Base-by-base conservation (phyloP, 805 yeast genomes). In the Saccharomycopsis selenospora region DNA sequence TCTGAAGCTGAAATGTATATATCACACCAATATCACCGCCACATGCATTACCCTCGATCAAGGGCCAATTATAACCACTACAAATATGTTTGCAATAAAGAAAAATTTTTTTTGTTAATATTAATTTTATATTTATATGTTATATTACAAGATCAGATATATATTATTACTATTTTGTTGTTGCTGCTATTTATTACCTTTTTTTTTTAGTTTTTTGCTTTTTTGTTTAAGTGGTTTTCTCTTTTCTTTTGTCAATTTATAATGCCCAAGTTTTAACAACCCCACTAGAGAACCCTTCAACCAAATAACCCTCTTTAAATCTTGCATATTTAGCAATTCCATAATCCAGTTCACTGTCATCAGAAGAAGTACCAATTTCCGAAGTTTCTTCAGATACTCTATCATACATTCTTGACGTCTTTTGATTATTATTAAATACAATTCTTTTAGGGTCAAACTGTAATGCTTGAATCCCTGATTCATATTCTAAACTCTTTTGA, bases 201-300 rank as follows among this genome's bases (percentile, higher is more conserved):
- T n/a, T n/a, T n/a, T n/a, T n/a, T n/a, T n/a, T n/a, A n/a, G 29
- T 24, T 18, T 29, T 26, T 33, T 26, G 11, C n/a, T 7, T 17
- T 33, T 8, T n/a, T n/a, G n/a, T n/a, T n/a, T n/a, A n/a, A n/a
- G n/a, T n/a, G n/a, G n/a, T n/a, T n/a, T n/a, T n/a, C n/a, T n/a
- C n/a, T n/a, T n/a, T n/a, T 38, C 24, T 45, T 18, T 27, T 18
- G 3, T 14, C 10, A 33, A 30, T 41, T 57, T 46, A 70, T 3
- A 71, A 57, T 3, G 88, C 86, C 87, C 89, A 82, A 3, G 79
- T 70, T 23, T 82, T 79, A 23, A 82, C 67, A 22, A 63, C 63
- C 30, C 93, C 93, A 54, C 73, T 73, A 3, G 63, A 59, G 47
- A 85, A 68, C 18, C 88, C 87, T 49, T 80, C 85, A 5, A 82